Conservation (phyloP, 768 basidiomycete species). For the Pseudohyphozyma bogoriensis region DNA sequence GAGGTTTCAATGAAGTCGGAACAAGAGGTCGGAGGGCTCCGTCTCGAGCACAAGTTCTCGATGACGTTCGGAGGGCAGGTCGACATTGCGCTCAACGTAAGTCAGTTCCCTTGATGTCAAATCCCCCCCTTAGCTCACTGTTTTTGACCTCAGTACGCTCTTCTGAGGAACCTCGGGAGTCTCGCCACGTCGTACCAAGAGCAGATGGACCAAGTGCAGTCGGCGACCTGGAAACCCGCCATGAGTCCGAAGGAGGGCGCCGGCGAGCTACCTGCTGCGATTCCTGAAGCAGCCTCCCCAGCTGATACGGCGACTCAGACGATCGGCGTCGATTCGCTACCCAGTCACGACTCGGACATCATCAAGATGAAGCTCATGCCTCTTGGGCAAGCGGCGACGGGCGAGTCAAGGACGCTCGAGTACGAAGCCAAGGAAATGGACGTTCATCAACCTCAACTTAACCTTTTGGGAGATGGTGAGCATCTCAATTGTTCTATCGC, state of each 20-base stretch:
- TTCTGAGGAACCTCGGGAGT: slow-evolving; percentile 4
- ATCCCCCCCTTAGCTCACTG: background rate
- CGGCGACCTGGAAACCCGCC: slow-evolving; percentile 31
- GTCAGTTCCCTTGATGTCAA: background rate
- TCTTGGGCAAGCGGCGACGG: background rate
- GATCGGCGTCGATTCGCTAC: background rate
- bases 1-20: slow-evolving; percentile 16
- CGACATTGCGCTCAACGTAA: slow-evolving; percentile 18
- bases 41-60: slow-evolving; percentile 14
- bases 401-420: slow-evolving; percentile 2
- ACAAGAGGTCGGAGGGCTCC: background rate
- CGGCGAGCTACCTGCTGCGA: background rate
- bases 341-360: background rate
- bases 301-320: background rate
- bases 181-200: slow-evolving; percentile 9
- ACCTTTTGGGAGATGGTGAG: slow-evolving; percentile 21
- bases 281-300: background rate
- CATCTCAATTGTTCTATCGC: background rate
- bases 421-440: slow-evolving; percentile 21
- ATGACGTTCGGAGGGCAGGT: slow-evolving; percentile 12
- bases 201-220: slow-evolving; percentile 10
- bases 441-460: slow-evolving; percentile 17
- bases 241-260: background rate
- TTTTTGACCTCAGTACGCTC: background rate
- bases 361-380: slow-evolving; percentile 8